Conservation (phyloP, 2,329 filamentous ascomycete genomes). For the Aulographum hederae region DNA sequence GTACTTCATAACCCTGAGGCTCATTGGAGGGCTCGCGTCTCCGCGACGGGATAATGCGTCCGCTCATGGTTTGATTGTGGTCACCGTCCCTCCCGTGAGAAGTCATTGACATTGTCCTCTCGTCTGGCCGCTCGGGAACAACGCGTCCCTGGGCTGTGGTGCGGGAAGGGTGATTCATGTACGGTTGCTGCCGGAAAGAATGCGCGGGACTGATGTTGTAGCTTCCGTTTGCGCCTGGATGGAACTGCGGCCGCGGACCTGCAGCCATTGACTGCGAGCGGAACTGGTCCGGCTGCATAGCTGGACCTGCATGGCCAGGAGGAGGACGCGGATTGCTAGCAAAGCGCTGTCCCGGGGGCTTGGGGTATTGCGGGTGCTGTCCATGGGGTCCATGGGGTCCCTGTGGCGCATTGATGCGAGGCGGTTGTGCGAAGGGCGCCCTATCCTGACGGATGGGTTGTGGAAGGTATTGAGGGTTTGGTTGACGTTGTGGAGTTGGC, state of each 20-base stretch:
- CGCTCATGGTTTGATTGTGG: constrained; percentile 78
- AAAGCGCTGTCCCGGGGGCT: no score
- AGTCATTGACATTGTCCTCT: constrained; percentile 92
- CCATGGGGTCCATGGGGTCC: no score
- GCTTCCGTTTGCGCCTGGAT: constrained; percentile 42
- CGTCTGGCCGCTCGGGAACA: constrained; percentile 80
- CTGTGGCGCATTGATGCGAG: constrained; percentile 53
- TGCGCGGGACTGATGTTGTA: constrained; percentile 44
- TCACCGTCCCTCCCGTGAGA: constrained; percentile 61
- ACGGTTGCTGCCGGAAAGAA: constrained; percentile 62
- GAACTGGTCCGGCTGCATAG: constrained; percentile 69
- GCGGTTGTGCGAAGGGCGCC: constrained; percentile 53
- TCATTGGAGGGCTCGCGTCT: constrained; percentile 34
- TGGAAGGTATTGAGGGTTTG: constrained; percentile 38
- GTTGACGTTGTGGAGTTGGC: constrained; percentile 17
- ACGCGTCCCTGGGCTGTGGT: constrained; percentile 84
- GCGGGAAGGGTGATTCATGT: constrained; percentile 47
- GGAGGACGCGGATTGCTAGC: no score
- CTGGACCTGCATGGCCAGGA: constrained; percentile 42
- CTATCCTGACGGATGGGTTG: constrained; percentile 44
- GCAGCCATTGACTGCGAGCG: constrained; percentile 86
- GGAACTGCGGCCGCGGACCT: constrained; percentile 53
- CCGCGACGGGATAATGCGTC: constrained; percentile 71
- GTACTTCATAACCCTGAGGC: not conserved
- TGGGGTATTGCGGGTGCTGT: no score